Base-by-base conservation (phyloP, 2,329 filamentous ascomycete species). In the Xylaria sp. region DNA sequence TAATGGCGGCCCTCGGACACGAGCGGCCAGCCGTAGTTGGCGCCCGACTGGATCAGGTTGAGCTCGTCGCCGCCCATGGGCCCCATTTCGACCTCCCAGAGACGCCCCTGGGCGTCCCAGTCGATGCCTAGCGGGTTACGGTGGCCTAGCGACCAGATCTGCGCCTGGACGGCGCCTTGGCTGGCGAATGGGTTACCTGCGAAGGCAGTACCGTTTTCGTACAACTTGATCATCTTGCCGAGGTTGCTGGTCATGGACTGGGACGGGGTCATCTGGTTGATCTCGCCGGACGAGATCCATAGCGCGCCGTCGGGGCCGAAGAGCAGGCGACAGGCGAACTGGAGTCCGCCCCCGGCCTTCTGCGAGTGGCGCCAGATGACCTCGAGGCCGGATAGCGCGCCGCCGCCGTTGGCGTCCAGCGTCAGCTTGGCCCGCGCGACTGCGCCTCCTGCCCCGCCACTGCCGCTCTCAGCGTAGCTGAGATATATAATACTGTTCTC, bases 361-460 rank as follows among this genome's bases (percentile, higher is more conserved):
- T 67, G 65, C 48, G 65, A 67, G 60, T 67, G 65, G 54, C 65
- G 65, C 65, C 65, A 67, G 59, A 67, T 67, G 54, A 67, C 65
- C 48, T 67, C 2, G 48, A 60, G 5, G 48, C 56, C 65, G 31
- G 65, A 67, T 51, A 67, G 65, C 56, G 65, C 54, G 38, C 65
- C 65, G 48, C 65, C 60, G 46, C 65, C 65, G 40, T 36, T 67
- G 60, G 60, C 17, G 49, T 63, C 9, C 17, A 67, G 60, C 28
- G 65, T 67, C 48, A 67, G 60, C 60, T 63, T 67, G 40, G 65
- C 65, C 46, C 11, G 65, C 38, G 65, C 65, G 48, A 67, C 65
- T 56, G 65, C 65, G 9, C 65, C 60, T 56, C 65, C 65, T 42
- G 65, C 65, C 3, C 65, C 65, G 48, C 65, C 65, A 40, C 38